Evolutionary conservation across 352 stramenopile species (phyloP), one percentile per base, ranked within the genome.

Genomic region (Aphanomyces astaci): DNA sequence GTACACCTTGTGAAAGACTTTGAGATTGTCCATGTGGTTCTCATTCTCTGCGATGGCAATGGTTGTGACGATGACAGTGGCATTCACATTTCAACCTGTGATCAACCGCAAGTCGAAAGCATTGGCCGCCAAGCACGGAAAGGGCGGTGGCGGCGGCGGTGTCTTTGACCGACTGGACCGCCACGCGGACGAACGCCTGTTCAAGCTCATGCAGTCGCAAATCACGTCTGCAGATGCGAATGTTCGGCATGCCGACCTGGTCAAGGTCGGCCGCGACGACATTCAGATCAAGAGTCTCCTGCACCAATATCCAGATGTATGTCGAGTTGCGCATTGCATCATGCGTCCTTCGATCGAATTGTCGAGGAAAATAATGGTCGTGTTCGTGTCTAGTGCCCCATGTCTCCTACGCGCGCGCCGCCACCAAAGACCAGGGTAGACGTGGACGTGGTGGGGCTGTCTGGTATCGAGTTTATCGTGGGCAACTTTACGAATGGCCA

Each of bases 101-200:
- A 68, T 68, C 62, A 68, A 68, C 28, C 31, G n/a, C 4, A 68
- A 68, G 27, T 68, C 62, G 15, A 51, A 52, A 31, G 62, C 40
- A 32, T 22, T 68, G 4, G 43, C 13, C 17, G 32, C 27, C 31
- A 48, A 45, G 33, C 62, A 32, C 7, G 13, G 13, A 0, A 43
- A 43, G 15, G 36, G 36, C 36, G 25, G 22, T 4, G 5, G 19
- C 17, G 36, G 27, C 27, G 59, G 27, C 27, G 59, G 27, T 9
- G 62, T 68, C 17, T 68, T 68, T 28, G 62, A 68, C 17, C 62
- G 62, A 9, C 32, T 68, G 2, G 62, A 68, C 13, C 22, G 19
- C 28, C 43, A 68, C 32, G 62, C 62, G 17, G 62, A 68, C 31
- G 62, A 45, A 1, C 39, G 62, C 3, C 39, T 40, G 13, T 51